Percentiles rank a stretch among this genome's conserved stretches.
Evolutionary conservation across 371 early-diverging fungal genomes (phyloP).

Genomic region (Mortierella sp.): DNA sequence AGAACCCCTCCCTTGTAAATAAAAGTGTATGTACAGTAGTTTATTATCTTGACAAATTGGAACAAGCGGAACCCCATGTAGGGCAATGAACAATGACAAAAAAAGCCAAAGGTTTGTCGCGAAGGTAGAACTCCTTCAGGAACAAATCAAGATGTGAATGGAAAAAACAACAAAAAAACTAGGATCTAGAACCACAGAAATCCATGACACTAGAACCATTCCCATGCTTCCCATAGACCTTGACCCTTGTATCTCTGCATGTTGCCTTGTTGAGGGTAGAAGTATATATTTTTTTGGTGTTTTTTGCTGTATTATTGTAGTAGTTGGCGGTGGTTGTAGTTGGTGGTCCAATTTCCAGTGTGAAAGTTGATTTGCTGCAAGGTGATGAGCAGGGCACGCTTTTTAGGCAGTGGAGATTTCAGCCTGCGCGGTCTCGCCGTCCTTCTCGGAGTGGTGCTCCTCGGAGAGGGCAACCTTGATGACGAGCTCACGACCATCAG

Average conservation of each 20-base stretch:
- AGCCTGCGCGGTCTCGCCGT: conserved; percentile 15
- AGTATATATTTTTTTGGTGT: conserved; percentile 7
- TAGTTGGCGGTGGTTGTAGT: background rate
- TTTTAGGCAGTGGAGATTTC: conserved; percentile 14
- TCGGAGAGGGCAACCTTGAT: conserved; percentile 85
- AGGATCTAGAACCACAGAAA: background rate
- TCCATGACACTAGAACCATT: too few relatives aligned
- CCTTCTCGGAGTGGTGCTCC: conserved; percentile 30
- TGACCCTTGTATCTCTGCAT: background rate
- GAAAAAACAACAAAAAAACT: background rate
- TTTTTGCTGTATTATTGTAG: background rate
- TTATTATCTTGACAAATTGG: conserved; percentile 1
- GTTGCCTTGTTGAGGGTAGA: background rate
- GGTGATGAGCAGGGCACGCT: background rate
- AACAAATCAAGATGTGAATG: conserved; percentile 5
- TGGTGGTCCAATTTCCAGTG: conserved; percentile 6
- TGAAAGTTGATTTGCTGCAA: background rate
- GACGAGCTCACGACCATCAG: conserved; percentile 79
- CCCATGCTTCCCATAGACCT: background rate
- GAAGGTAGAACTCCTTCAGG: background rate
- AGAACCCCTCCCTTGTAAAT: background rate
- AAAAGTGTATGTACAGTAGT: conserved; percentile 2
- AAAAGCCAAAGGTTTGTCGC: background rate
- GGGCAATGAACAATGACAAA: background rate
- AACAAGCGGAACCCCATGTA: background rate